Evolutionary conservation across 1,284 basidiomycete species (phyloP).

Genomic region (Cerioporus squamosus): DNA sequence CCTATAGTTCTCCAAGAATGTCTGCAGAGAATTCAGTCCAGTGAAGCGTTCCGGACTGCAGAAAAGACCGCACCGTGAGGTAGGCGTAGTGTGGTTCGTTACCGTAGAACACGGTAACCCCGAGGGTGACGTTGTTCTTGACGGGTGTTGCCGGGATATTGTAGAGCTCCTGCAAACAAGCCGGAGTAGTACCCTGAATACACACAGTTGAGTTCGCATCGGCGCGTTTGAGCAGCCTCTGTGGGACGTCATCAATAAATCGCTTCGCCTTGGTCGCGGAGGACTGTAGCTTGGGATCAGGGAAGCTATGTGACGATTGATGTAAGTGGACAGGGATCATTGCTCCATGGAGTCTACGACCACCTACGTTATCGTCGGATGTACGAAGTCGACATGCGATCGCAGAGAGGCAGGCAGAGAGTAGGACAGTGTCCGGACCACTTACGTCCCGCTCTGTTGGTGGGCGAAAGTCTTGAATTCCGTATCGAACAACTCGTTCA

Average conservation of each 20-base stretch:
- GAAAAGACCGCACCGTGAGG: too few species aligned
- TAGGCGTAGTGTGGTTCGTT: too few species aligned
- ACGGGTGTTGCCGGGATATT: too few species aligned
- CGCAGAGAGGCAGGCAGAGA: conserved; percentile 38
- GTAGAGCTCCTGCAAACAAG: too few species aligned
- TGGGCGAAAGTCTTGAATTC: conserved; percentile 39
- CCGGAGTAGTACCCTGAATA: too few species aligned
- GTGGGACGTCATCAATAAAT: neutral
- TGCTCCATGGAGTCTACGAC: neutral
- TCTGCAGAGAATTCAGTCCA: conserved; percentile 32
- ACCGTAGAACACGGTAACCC: too few species aligned
- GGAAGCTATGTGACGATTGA: neutral
- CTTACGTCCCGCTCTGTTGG: conserved; percentile 27
- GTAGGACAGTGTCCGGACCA: conserved; percentile 41
- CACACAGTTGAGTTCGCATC: neutral
- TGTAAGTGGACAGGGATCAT: too few species aligned
- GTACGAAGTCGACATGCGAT: conserved; percentile 39
- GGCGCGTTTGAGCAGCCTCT: too few species aligned
- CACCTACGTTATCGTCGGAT: conserved; percentile 35
- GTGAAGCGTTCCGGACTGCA: neutral
- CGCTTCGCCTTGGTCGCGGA: neutral
- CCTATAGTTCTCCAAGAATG: conserved; percentile 41
- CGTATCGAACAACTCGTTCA: conserved; percentile 37
- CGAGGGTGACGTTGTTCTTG: too few species aligned
- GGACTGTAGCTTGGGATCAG: neutral